Percentiles rank a stretch among this genome's conserved stretches.
phyloP scores from a whole-genome alignment of 805 yeast species.

The Peterozyma xylosa region DNA sequence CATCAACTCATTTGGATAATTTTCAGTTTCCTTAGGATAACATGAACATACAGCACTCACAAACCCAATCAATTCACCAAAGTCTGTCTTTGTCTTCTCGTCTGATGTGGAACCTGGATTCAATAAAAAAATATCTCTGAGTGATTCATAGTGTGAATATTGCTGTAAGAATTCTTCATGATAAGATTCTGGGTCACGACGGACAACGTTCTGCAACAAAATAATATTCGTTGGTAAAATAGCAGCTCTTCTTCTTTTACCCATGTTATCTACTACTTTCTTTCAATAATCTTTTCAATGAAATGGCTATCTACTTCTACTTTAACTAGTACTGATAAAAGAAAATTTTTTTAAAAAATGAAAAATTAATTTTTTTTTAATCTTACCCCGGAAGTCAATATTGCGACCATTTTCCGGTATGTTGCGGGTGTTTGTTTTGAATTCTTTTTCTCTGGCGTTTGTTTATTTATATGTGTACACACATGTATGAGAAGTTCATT shows the following conservation, averaged over 20 bases:
- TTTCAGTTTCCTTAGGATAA: conserved; percentile 81
- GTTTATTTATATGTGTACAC: too few species aligned
- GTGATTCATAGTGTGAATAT: conserved; percentile 84
- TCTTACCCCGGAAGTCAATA: too few species aligned
- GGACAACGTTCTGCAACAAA: conserved; percentile 82
- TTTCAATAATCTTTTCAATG: too few species aligned
- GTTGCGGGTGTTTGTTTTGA: too few species aligned
- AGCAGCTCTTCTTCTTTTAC: conserved; percentile 84
- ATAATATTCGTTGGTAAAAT: conserved; percentile 89
- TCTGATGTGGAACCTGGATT: conserved; percentile 45
- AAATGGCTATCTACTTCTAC: too few species aligned
- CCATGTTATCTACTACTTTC: conserved; percentile 41
- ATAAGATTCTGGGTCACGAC: conserved; percentile 91
- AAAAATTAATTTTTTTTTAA: too few species aligned
- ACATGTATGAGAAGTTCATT: too few species aligned
- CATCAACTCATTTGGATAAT: conserved; percentile 77
- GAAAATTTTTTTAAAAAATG: too few species aligned
- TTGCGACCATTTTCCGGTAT: too few species aligned
- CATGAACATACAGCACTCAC: conserved; percentile 88
- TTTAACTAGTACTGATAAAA: too few species aligned
- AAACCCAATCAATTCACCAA: conserved; percentile 81
- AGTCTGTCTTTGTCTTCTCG: conserved; percentile 55
- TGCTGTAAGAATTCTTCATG: conserved; percentile 91
- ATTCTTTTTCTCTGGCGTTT: too few species aligned
- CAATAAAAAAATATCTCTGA: conserved; percentile 77